Conservation (phyloP, 345 rosid genomes). For the Hibiscus syriacus region DNA sequence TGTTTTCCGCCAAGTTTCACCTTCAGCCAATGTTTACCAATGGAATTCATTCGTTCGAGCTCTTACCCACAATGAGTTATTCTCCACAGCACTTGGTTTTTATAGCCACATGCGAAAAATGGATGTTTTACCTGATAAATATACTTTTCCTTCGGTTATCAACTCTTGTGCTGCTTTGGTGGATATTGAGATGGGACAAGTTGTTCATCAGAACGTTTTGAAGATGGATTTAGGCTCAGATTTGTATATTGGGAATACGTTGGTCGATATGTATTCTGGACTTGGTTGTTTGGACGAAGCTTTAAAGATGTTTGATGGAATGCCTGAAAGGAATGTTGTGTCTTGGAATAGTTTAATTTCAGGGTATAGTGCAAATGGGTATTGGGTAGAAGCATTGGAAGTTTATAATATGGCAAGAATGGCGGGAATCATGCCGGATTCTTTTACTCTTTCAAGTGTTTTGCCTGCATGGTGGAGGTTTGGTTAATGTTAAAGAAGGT, state of each 20-base stretch:
- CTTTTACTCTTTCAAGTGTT: slow-evolving; percentile 46
- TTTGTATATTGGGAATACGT: slow-evolving; percentile 53
- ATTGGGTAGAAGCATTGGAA: slow-evolving; percentile 37
- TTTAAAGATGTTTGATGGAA: slow-evolving; percentile 50
- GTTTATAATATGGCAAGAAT: slow-evolving; percentile 22
- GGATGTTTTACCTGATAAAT: slow-evolving; percentile 37
- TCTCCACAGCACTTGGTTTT: slow-evolving; percentile 36
- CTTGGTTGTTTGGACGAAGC: slow-evolving; percentile 39
- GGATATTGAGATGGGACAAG: slow-evolving; percentile 26
- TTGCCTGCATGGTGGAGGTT: slow-evolving; percentile 54
- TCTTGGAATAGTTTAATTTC: slow-evolving; percentile 68
- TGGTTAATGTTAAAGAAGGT: slow-evolving; percentile 34
- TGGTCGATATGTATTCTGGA: slow-evolving; percentile 56
- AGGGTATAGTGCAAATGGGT: slow-evolving; percentile 45
- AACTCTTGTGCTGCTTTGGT: slow-evolving; percentile 52
- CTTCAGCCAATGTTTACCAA: slow-evolving; percentile 35
- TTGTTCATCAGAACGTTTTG: slow-evolving; percentile 28
- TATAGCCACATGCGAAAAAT: slow-evolving; percentile 31
- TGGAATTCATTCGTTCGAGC: slow-evolving; percentile 70
- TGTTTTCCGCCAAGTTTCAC: slow-evolving; percentile 38
- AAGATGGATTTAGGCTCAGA: slow-evolving; percentile 40
- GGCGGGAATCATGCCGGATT: slow-evolving; percentile 37
- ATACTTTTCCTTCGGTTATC: slow-evolving; percentile 54
- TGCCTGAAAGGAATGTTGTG: slow-evolving; percentile 42
- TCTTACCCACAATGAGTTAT: slow-evolving; percentile 36